Evolutionary conservation across 2,329 filamentous ascomycete species (phyloP).

Genomic region (Colletotrichum camelliae): DNA sequence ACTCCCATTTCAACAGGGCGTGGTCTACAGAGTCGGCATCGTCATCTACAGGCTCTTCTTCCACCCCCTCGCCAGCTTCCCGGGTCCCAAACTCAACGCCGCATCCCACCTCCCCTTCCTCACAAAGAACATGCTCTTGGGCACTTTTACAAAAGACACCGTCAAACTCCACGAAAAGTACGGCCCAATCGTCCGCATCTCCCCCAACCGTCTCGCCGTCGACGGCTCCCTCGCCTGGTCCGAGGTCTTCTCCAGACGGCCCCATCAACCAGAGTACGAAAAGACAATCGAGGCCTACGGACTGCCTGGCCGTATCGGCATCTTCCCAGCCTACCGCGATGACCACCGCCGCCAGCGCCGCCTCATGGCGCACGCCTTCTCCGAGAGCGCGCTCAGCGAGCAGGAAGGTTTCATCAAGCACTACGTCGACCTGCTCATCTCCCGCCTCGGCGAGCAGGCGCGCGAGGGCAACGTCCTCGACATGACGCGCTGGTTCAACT

Average conservation of each 20-base stretch:
- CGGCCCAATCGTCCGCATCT: not conserved
- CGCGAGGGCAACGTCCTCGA: conserved; percentile 16
- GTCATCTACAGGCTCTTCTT: not conserved
- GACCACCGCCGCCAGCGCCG: conserved; percentile 25
- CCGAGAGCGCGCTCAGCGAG: conserved; percentile 29
- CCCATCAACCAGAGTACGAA: not conserved
- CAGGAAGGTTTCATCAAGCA: conserved; percentile 31
- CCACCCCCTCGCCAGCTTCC: not conserved
- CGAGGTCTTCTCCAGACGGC: not conserved
- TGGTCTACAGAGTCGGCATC: not conserved
- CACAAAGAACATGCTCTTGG: not conserved
- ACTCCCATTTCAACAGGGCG: not conserved
- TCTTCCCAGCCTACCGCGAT: not conserved
- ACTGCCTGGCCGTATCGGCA: not conserved
- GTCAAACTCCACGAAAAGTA: not conserved
- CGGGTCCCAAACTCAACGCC: not conserved
- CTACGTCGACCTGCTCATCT: conserved; percentile 30
- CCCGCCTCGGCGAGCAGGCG: conserved; percentile 14
- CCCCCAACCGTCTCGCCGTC: not conserved
- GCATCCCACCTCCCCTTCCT: not conserved
- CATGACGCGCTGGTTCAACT: conserved; percentile 30
- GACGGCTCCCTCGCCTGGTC: not conserved
- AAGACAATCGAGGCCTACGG: not conserved
- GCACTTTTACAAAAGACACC: not conserved
- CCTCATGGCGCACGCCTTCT: conserved; percentile 32